Base-by-base conservation (phyloP, 1,284 basidiomycete genomes). In the Veloporphyrellus conicus region DNA sequence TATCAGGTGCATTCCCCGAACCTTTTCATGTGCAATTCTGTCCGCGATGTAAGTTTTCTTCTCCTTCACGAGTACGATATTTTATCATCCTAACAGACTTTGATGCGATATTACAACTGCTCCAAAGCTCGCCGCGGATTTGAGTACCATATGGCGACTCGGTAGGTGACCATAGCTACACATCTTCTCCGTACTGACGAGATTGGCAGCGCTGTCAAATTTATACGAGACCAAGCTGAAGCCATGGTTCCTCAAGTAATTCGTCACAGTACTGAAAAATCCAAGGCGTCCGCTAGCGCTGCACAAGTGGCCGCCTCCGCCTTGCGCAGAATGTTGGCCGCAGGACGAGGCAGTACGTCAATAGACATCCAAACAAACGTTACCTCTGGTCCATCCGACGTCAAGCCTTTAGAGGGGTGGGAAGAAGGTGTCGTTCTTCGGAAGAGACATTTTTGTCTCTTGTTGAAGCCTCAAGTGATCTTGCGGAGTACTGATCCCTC, bases 391-490 rank as follows among this genome's bases (percentile, higher is more conserved):
- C 57, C 66, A 22, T 58, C 64, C 44, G 55, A 63, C 43, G 60
- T 78, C 16, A 76, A 85, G 46, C 85, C 85, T n/a, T 66, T 87
- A 45, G 71, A 76, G 42, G 87, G 86, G 14, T 88, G 84, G 84
- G 76, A 76, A 18, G 79, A 84, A 33, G 83, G 81, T 0, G 81
- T 87, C 37, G 76, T 81, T 27, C 71, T 83, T 34, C 69, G 67
- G 45, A 84, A 88, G 54, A 84, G 84, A 48, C 83, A 91, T 62
- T 87, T 90, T 57, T 87, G 90, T 57, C 73, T 95, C 20, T 76
- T 98, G 15, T 72, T 96, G 49, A 94, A 94, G 61, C 94, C 95
- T 15, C 95, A 98, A 67, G 79, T 98, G 41, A 83, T 94, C 3
- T 71, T 98, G 23, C 76, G 81, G 31, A 88, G 84, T 55, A 44